Evolutionary conservation across 495 filamentous ascomycete genomes (phyloP), one percentile per base, ranked within the genome.

Genomic region (Aspergillus nanangensis): DNA sequence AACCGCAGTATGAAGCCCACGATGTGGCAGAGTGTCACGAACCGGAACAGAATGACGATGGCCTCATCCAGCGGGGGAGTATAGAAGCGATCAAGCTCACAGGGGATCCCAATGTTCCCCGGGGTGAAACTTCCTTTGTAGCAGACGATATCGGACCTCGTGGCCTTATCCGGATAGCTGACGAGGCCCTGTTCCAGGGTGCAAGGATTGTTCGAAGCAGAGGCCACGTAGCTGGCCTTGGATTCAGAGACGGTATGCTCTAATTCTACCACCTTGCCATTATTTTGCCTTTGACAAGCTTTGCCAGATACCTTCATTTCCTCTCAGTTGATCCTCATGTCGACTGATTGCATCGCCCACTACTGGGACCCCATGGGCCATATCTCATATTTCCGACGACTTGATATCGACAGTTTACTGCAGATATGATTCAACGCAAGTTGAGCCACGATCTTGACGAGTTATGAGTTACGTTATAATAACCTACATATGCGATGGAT

Each of bases 61-160:
- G 42, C 2, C 42, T 53, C 2, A 33, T 58, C 15, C 60, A 60
- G 18, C 65, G 64, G 13, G 88, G 87, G 10, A 68, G 79, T 14
- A 50, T 96, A 4, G 80, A 88, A 53, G 91, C 84, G 0, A 79
- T 96, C 58, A 97, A 97, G 58, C 67, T 97, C 24, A 97, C 91
- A 0, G 92, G 92, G 2, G 91, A 97, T 52, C 77, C 80, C 0
- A 93, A 96, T 52, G 80, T 97, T 17, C 92, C 90, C 5, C 76
- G 90, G 31, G 92, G 92, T 13, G 83, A 95, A 56, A 78, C 79
- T 47, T 86, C 88, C 0, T 96, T 91, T 58, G 67, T 85, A 5
- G 82, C 83, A 0, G 77, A 88, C 17, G 88, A 96, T 55, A 80
- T 95, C 22, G 83, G 86, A 0, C 65, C 73, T 0, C 62, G 47